phyloP scores from a whole-genome alignment of 306 rosid genomes.

The Gynostemma pentaphyllum region DNA sequence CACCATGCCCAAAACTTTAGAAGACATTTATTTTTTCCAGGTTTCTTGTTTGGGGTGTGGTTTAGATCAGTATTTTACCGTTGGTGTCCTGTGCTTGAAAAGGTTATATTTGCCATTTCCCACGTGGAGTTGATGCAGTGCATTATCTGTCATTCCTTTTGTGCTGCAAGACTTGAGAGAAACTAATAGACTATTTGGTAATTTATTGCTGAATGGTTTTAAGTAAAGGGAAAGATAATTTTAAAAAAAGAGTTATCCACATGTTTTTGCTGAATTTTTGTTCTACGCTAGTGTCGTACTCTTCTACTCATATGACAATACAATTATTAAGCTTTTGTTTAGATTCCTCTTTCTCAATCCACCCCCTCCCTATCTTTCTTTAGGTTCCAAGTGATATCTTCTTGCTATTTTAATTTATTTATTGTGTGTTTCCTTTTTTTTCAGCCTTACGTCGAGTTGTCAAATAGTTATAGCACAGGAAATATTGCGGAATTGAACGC shows the following conservation, averaged over 20 bases:
- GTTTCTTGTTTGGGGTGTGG: not conserved
- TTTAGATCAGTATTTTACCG: no score
- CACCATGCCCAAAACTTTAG: not conserved
- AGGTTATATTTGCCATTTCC: not conserved
- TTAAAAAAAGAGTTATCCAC: no score
- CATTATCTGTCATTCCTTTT: not conserved
- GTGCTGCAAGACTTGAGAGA: no score
- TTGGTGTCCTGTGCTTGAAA: not conserved
- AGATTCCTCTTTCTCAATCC: no score
- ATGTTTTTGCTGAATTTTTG: no score
- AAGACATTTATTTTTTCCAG: not conserved
- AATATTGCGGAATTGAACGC: conserved; percentile 40
- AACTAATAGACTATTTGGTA: no score
- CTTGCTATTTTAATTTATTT: not conserved
- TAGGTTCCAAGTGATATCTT: not conserved
- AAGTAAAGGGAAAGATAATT: no score
- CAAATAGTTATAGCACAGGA: conserved; percentile 35
- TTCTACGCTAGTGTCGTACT: no score
- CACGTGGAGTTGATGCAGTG: not conserved
- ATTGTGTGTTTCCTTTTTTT: conserved; percentile 3
- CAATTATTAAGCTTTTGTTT: not conserved
- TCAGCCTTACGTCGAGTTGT: conserved; percentile 65
- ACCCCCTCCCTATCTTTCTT: not conserved
- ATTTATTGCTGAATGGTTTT: no score
- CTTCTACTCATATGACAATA: no score